Base-by-base conservation (phyloP, 2,329 filamentous ascomycete genomes). In the Diaporthe capsici region DNA sequence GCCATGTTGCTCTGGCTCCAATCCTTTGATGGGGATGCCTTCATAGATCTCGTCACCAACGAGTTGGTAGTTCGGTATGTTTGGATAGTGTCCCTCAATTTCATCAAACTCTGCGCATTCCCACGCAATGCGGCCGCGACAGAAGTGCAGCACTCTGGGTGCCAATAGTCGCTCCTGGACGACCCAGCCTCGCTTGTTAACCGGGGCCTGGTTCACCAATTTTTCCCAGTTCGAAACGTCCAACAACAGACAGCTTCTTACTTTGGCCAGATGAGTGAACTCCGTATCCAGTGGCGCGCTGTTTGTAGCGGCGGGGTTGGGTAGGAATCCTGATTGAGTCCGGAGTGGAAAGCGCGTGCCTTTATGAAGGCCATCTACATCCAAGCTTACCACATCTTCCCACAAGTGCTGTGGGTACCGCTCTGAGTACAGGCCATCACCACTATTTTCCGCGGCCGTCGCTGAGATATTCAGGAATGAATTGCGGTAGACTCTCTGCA, bases 131-230 rank as follows among this genome's bases (percentile, higher is more conserved):
- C 79, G 77, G n/a, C 75, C 65, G 25, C 51, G 60, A 22, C 76
- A 75, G 20, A 78, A 81, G 60, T 81, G 79, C 25, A 81, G 53
- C 12, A 80, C 65, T 1, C 80, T 53, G 8, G 78, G 77, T 3
- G 80, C 73, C 4, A 81, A 72, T 22, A 80, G 60, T 6, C 80
- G 71, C 42, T 81, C 80, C 71, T 81, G 80, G 37, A 78, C 72
- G 3, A 80, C 80, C 80, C 80, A 81, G 7, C 72, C 78, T 4
- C 80, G 72, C 2, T 65, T 72, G 42, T 79, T 79, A 25, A 80
- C 37, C 1, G 68, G 68, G 1, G 74, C 74, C 10, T 57, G 47
- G 28, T 65, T 51, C 8, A 75, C 74, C 6, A 72, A 20, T 34
- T 20, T 67, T 31, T 71, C 73, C 73, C 73, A 75, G 55, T 31